Evolutionary conservation across 2,329 filamentous ascomycete species (phyloP).

Genomic region (Nigrospora osmanthi): DNA sequence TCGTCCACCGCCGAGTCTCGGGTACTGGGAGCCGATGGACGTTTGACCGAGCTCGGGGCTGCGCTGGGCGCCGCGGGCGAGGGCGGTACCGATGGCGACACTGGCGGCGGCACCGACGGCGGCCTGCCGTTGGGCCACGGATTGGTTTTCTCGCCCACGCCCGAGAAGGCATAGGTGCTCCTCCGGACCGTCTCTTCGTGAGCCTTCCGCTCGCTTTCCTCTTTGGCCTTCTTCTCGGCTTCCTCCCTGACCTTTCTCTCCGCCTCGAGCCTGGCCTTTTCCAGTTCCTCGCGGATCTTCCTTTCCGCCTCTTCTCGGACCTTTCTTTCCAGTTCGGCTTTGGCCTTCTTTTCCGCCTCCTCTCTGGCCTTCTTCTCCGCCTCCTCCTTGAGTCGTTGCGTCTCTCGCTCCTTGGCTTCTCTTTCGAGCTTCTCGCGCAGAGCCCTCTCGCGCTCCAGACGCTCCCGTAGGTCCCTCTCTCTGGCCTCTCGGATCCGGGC

Average conservation of each 20-base stretch:
- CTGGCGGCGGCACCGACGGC: conserved; percentile 21
- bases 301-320: conserved; percentile 8
- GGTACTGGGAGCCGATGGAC: conserved; percentile 31
- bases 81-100: conserved; percentile 15
- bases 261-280: conserved; percentile 22
- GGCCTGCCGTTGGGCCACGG: conserved; percentile 60
- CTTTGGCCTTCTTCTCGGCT: conserved; percentile 23
- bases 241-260: conserved; percentile 14
- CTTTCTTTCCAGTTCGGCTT: conserved; percentile 20
- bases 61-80: conserved; percentile 16
- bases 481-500: conserved; percentile 20
- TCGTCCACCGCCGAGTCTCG: conserved; percentile 53
- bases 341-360: conserved; percentile 22
- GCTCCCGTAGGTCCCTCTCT: conserved; percentile 19
- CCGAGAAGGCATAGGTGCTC: conserved; percentile 54
- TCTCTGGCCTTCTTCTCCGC: conserved; percentile 22
- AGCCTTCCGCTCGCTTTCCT: conserved; percentile 14
- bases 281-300: conserved; percentile 1
- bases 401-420: conserved; percentile 30
- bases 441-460: conserved; percentile 29
- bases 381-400: conserved; percentile 19
- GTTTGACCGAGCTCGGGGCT: conserved; percentile 15
- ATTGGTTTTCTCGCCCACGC: conserved; percentile 61
- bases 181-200: conserved; percentile 29
- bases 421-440: conserved; percentile 38